Base-by-base conservation (phyloP, 1,284 basidiomycete species). In the Ustilago shanxiensis region DNA sequence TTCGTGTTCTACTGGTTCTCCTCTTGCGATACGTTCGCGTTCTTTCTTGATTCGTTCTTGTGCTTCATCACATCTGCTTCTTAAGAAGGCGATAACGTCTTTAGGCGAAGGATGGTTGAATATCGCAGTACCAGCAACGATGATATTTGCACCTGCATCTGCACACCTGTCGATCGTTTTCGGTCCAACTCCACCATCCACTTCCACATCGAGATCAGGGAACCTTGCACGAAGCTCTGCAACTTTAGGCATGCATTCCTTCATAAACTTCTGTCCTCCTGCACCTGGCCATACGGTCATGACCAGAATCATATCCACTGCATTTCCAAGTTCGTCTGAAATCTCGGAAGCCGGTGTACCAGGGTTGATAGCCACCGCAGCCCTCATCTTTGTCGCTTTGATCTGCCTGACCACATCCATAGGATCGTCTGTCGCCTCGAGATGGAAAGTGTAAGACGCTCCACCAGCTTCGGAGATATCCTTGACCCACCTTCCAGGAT, bases 121-220 rank as follows among this genome's bases (percentile, higher is more conserved):
- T 79, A 99, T 93, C 14, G 97, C 95, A 9, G 95, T 98, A 20
- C 97, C 97, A 10, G 97, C 96, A 14, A 99, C 97, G 75, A 99
- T 95, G 74, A 99, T 95, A 85, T 99, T 99, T 86, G 95, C 73
- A 6, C 79, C 82, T 51, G 96, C 96, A 72, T 94, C 88, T 2
- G 96, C 95, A 83, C 97, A 99, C 61, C 90, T 89, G 82, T 91
- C 92, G 70, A 98, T 91, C 11, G 95, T 99, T 80, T 92, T 93
- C 8, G 94, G 93, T 6, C 94, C 93, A 18, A 99, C 93, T 41
- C 97, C 97, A 41, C 97, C 97, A 87, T 99, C 97, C 60, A 99
- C 97, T 87, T 99, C 91, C 75, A 99, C 97, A 84, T 99, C 93
- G 0, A 86, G 86, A 83, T 86, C 93, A 3, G 95, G 95, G 88